Base-by-base conservation (phyloP, 345 rosid genomes). In the Iberis pinnata region DNA sequence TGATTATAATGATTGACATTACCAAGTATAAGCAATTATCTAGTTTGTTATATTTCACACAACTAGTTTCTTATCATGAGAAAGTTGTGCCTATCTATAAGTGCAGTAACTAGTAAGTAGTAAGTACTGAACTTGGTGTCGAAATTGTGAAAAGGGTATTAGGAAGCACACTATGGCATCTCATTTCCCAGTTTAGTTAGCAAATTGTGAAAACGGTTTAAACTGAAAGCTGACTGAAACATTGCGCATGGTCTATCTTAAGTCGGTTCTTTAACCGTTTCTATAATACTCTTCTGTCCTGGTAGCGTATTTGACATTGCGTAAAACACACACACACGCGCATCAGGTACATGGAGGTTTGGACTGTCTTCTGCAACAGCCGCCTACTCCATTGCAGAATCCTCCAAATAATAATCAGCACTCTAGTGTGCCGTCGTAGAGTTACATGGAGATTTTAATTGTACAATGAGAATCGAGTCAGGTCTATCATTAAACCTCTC, bases 381-480 rank as follows among this genome's bases (percentile, higher is more conserved):
- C 11, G 24, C 41, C 22, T 31, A 41, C 63, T 32, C 22, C 51
- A 11, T 46, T 20, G 44, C 25, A 7, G 18, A 46, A 37, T 59
- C 36, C 36, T 46, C 44, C 43, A 4, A 13, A 60, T 49, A 41
- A 52, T 42, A 19, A 12, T 52, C 39, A 52, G 24, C 14, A 50
- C 33, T 36, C 67, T 56, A 48, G 38, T 49, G 55, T 43, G 10
- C 53, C 59, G 13, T 43, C 37, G 43, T 61, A 60, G 50, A 41
- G 49, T 43, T 60, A 60, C 42, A 9, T 22, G 25, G 27, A 15
- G 18, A 37, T 52, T 22, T 51, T 4, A 22, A 33, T 33, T 61
- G 58, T 61, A 61, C 42, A 32, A 51, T 32, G 32, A 43, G 35
- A 32, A 61, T n/a, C n/a, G n/a, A 22, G 51, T 19, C 44, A 51